Percentiles rank a stretch among this genome's conserved stretches.
Conservation (phyloP, 164 flowering plant genomes). For the Vitis riparia region DNA sequence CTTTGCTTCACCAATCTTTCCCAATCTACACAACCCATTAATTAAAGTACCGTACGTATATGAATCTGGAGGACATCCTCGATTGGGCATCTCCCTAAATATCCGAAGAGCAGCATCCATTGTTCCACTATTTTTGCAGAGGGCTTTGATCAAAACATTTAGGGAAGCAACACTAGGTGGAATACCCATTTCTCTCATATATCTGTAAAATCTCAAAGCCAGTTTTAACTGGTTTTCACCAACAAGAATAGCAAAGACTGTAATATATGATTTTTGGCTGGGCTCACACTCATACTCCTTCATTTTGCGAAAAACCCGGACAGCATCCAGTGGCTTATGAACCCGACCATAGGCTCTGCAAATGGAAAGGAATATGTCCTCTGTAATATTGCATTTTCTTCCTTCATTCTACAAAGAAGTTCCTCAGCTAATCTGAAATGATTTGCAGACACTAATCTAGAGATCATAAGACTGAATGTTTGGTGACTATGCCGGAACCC, state of each 20-base stretch:
- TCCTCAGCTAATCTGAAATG: slow-evolving; percentile 68
- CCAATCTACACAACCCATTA: slow-evolving; percentile 71
- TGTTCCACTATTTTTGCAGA: slow-evolving; percentile 65
- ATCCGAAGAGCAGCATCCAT: slow-evolving; percentile 58
- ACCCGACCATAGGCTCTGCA: slow-evolving; percentile 77
- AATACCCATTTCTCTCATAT: slow-evolving; percentile 69
- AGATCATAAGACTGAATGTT: slow-evolving; percentile 66
- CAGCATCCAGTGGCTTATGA: slow-evolving; percentile 77
- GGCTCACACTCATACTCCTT: slow-evolving; percentile 58
- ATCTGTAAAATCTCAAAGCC: slow-evolving; percentile 63
- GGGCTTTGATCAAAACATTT: slow-evolving; percentile 81
- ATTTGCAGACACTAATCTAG: slow-evolving; percentile 64
- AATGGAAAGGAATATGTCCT: slow-evolving; percentile 65
- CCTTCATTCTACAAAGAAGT: slow-evolving; percentile 65
- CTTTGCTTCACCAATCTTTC: slow-evolving; percentile 61
- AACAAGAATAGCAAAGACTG: slow-evolving; percentile 67
- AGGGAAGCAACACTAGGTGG: slow-evolving; percentile 54
- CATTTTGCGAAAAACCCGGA: slow-evolving; percentile 72
- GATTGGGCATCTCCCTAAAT: slow-evolving; percentile 70
- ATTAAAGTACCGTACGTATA: slow-evolving; percentile 92
- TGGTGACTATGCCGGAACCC: slow-evolving; percentile 72
- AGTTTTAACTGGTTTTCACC: slow-evolving; percentile 66
- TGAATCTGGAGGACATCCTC: slow-evolving; percentile 72
- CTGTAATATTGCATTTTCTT: slow-evolving; percentile 56
- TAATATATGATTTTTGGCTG: slow-evolving; percentile 55